Percentiles rank a stretch among this genome's conserved stretches.
These are phyloP conservation scores for Neurospora sp. DNA, from an alignment of 495 filamentous ascomycete species.

Conservation along the genomic window DNA sequence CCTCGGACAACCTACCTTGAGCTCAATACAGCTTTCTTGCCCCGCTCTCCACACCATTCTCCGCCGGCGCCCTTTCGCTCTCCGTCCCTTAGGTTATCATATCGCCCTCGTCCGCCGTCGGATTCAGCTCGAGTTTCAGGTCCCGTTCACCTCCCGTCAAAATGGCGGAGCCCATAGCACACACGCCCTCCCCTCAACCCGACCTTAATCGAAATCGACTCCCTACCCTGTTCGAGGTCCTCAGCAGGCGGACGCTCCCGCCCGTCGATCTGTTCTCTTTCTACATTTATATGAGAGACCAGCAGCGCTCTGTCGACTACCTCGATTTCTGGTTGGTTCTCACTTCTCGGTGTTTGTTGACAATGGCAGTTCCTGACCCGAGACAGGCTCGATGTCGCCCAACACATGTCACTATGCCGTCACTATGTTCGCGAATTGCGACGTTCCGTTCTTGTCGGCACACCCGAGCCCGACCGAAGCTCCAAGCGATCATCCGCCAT, in stretches of 20 bases:
- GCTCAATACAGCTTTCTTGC: background rate
- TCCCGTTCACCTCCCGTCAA: slow-evolving; percentile 7
- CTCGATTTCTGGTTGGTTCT: slow-evolving; percentile 85
- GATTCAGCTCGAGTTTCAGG: background rate
- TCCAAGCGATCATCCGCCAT: slow-evolving; percentile 77
- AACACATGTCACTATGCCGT: slow-evolving; percentile 96
- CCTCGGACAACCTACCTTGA: background rate
- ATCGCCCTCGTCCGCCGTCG: background rate
- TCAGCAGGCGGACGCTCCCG: slow-evolving; percentile 80
- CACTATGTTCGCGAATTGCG: slow-evolving; percentile 96
- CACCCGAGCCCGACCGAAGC: slow-evolving; percentile 77
- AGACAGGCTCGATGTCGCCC: slow-evolving; percentile 94
- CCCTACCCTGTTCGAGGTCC: slow-evolving; percentile 88
- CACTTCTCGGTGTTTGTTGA: background rate
- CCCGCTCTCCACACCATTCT: background rate
- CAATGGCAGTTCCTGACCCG: slow-evolving; percentile 4
- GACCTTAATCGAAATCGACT: slow-evolving; percentile 64
- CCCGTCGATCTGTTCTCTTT: slow-evolving; percentile 97
- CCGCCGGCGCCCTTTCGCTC: background rate
- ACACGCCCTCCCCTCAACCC: slow-evolving; percentile 32
- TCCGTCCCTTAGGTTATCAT: background rate
- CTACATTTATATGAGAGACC: slow-evolving; percentile 99
- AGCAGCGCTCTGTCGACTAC: slow-evolving; percentile 95
- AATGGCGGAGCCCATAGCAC: slow-evolving; percentile 28
- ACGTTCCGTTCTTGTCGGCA: slow-evolving; percentile 83